Conservation (phyloP, 1,284 basidiomycete genomes). For the Ganoderma multipileum region DNA sequence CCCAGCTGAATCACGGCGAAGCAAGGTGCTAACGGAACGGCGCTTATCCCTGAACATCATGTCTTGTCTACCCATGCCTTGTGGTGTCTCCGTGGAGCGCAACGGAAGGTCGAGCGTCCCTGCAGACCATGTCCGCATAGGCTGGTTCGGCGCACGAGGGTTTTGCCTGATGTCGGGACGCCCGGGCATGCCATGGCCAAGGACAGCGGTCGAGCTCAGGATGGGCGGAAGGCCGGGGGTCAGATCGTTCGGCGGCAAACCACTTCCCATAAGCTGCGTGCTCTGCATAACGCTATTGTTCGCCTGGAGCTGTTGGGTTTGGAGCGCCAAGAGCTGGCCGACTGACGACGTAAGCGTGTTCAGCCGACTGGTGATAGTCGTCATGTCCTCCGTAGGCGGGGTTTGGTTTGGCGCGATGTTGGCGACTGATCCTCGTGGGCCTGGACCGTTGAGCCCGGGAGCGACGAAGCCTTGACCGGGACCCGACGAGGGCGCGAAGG, state of each 20-base stretch:
- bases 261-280: conserved; percentile 50
- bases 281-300: conserved; percentile 38
- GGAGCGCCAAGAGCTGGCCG: conserved; percentile 80
- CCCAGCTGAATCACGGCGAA: conserved; percentile 77
- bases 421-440: conserved; percentile 64
- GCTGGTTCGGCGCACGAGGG: conserved; percentile 68
- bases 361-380: conserved; percentile 79
- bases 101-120: conserved; percentile 76
- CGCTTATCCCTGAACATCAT: conserved; percentile 66
- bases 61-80: conserved; percentile 41
- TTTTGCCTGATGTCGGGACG: conserved; percentile 62
- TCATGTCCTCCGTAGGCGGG: conserved; percentile 72
- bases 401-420: conserved; percentile 74
- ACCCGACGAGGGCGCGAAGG: conserved; percentile 57
- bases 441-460: conserved; percentile 51
- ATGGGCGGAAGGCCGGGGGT: conserved; percentile 51
- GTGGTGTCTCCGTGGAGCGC: conserved; percentile 48
- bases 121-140: conserved; percentile 82
- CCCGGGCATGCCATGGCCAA: conserved; percentile 65
- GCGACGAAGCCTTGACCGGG: conserved; percentile 40
- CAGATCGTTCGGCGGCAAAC: conserved; percentile 54
- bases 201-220: conserved; percentile 46
- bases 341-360: conserved; percentile 88
- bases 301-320: conserved; percentile 71
- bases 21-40: conserved; percentile 70